These are phyloP conservation scores for Trametes punicea DNA, from an alignment of 768 basidiomycete species.

Conservation along the genomic window DNA sequence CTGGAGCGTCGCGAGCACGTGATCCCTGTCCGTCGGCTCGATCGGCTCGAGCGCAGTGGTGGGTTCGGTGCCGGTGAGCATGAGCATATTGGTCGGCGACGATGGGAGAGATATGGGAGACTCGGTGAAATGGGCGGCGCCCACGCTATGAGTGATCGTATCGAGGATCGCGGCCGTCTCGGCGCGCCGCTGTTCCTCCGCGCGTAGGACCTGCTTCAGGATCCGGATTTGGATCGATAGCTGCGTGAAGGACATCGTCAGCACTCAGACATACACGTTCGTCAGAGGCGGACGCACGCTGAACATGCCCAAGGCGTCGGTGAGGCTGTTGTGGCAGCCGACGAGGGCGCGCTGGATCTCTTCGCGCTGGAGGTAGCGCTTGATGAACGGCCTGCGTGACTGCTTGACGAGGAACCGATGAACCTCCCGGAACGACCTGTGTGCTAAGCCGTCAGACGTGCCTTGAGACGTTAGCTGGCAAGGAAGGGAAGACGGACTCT, in stretches of 20 bases:
- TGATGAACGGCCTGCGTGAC: slow-evolving; percentile 65
- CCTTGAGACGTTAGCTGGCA: too few relatives aligned
- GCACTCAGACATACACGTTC: too few relatives aligned
- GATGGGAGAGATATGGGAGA: background rate
- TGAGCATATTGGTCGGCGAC: slow-evolving; percentile 2
- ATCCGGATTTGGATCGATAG: slow-evolving; percentile 52
- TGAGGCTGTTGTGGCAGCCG: slow-evolving; percentile 49
- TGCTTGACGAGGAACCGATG: slow-evolving; percentile 55
- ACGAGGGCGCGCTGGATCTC: slow-evolving; percentile 56
- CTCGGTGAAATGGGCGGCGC: slow-evolving; percentile 1
- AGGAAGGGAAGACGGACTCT: slow-evolving; percentile 37
- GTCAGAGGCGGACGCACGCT: slow-evolving; percentile 43
- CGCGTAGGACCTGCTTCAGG: slow-evolving; percentile 41
- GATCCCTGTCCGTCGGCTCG: background rate
- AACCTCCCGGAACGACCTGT: slow-evolving; percentile 43
- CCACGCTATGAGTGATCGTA: slow-evolving; percentile 23
- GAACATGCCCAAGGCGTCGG: slow-evolving; percentile 58
- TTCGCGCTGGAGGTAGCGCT: slow-evolving; percentile 72
- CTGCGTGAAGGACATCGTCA: too few relatives aligned
- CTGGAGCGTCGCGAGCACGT: slow-evolving; percentile 20
- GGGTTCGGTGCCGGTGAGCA: slow-evolving; percentile 16
- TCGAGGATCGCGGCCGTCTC: slow-evolving; percentile 39
- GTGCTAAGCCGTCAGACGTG: background rate
- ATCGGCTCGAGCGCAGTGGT: background rate
- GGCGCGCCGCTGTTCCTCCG: slow-evolving; percentile 34